A percentile compares a stretch with the other conserved stretches of the same genome.
These are phyloP conservation scores for Paxillus involutus DNA, from an alignment of 768 basidiomycete genomes.

Conservation along the genomic window DNA sequence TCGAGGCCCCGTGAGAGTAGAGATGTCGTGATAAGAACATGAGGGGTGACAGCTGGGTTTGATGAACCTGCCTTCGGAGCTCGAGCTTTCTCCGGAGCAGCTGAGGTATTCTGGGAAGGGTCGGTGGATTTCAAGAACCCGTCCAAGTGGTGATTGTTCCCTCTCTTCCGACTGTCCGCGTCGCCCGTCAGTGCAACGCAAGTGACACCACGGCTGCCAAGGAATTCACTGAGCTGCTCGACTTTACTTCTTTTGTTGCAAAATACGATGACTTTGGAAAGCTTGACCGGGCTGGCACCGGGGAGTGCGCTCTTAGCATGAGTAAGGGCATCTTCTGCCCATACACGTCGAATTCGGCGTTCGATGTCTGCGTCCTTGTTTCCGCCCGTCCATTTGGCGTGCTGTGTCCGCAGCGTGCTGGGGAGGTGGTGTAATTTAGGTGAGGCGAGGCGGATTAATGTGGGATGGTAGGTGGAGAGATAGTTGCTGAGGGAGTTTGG, in stretches of 20 bases:
- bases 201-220: conserved; percentile 60
- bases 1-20: conserved; percentile 89
- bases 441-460: conserved; percentile 71
- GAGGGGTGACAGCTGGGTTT: conserved; percentile 41
- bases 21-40: conserved; percentile 86
- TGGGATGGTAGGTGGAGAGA: conserved; percentile 61
- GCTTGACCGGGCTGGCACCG: conserved; percentile 22
- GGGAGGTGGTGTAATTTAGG: conserved; percentile 82
- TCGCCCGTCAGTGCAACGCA: conserved; percentile 67
- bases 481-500: conserved; percentile 71
- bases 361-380: conserved; percentile 82
- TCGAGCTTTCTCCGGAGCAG: conserved; percentile 2
- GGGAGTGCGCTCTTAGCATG: conserved; percentile 26
- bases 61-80: conserved; percentile 14
- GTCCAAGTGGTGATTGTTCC: conserved; percentile 74
- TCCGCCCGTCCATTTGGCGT: conserved; percentile 75
- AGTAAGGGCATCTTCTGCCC: conserved; percentile 60
- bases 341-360: conserved; percentile 67
- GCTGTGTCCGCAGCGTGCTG: conserved; percentile 63
- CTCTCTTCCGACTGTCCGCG: conserved; percentile 56
- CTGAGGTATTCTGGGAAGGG: not conserved
- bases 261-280: conserved; percentile 79
- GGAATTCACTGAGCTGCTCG: conserved; percentile 54
- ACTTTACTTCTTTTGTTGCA: conserved; percentile 77
- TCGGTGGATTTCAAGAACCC: conserved; percentile 56